Conservation (phyloP, 495 filamentous ascomycete genomes). For the Trichocladium uniseriatum region DNA sequence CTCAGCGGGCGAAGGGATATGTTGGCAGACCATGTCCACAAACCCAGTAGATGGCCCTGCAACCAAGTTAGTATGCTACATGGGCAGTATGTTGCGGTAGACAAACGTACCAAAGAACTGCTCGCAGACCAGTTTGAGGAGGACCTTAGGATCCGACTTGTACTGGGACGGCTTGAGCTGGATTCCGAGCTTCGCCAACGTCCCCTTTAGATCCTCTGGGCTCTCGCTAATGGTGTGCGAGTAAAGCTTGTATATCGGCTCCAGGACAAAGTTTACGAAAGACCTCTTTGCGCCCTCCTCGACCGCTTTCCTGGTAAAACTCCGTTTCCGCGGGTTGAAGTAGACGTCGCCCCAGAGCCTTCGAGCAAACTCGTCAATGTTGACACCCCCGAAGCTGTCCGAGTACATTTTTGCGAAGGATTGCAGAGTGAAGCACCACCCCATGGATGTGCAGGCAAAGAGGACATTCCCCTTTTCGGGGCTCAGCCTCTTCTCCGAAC, state of each 20-base stretch:
- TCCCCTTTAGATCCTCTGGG: constrained; percentile 74
- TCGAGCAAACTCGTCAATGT: constrained; percentile 65
- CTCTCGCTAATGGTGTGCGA: constrained; percentile 91
- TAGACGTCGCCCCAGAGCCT: constrained; percentile 96
- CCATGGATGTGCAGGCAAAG: constrained; percentile 87
- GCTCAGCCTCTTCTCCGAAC: constrained; percentile 71
- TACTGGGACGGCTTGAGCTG: constrained; percentile 83
- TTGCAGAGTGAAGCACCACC: constrained; percentile 89
- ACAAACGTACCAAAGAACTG: constrained; percentile 69
- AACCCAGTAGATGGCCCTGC: constrained; percentile 63
- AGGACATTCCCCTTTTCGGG: constrained; percentile 96
- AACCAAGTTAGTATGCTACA: constrained; percentile 3
- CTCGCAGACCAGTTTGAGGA: constrained; percentile 83
- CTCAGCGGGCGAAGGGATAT: constrained; percentile 79
- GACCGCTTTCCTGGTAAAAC: constrained; percentile 77
- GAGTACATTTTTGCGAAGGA: constrained; percentile 96
- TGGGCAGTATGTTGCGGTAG: not conserved
- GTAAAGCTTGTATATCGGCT: constrained; percentile 96
- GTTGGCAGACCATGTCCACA: constrained; percentile 88
- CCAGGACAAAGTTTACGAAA: constrained; percentile 90
- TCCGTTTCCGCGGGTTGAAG: constrained; percentile 81
- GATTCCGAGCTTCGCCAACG: constrained; percentile 73
- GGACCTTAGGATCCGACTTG: constrained; percentile 76
- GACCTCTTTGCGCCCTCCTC: constrained; percentile 75
- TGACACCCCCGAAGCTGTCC: constrained; percentile 72